Evolutionary conservation across 139 green algal genomes (phyloP).

Genomic region (Chlorella sp.): DNA sequence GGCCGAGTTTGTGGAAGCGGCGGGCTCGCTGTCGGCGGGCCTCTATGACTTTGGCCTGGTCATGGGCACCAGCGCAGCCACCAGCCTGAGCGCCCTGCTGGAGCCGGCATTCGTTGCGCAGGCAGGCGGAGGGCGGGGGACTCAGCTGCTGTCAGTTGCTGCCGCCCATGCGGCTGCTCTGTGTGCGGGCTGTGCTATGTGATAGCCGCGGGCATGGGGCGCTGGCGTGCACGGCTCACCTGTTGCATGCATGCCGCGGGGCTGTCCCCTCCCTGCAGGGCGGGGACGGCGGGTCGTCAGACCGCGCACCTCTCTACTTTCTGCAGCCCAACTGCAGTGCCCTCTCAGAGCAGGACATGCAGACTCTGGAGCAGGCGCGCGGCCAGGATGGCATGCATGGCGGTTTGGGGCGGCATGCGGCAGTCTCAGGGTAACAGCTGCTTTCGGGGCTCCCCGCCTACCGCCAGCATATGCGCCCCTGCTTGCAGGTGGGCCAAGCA

Average conservation of each 20-base stretch:
- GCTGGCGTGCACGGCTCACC: too few species aligned
- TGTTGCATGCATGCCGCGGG: too few species aligned
- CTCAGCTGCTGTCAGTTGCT: too few species aligned
- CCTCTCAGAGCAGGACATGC: conserved; percentile 23
- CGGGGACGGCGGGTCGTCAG: conserved; percentile 5
- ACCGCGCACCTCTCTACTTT: conserved; percentile 49
- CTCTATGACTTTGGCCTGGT: conserved; percentile 50
- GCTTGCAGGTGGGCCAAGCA: conserved; percentile 1
- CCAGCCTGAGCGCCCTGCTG: conserved; percentile 46
- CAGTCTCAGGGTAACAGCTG: too few species aligned
- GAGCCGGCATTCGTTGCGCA: conserved; percentile 55
- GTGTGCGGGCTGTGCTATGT: too few species aligned
- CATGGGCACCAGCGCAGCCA: conserved; percentile 42
- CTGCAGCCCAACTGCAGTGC: conserved; percentile 45
- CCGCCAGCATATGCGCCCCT: not conserved
- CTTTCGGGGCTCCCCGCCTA: too few species aligned
- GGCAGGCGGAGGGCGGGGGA: not conserved
- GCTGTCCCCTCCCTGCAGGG: too few species aligned
- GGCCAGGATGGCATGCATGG: too few species aligned
- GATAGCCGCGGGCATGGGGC: too few species aligned
- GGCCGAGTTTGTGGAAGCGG: conserved; percentile 33
- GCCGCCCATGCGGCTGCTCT: too few species aligned
- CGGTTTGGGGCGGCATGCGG: too few species aligned
- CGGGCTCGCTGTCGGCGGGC: conserved; percentile 22
- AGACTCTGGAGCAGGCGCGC: conserved; percentile 12